phyloP scores from a whole-genome alignment of 2,329 filamentous ascomycete genomes.

The Fusarium mexicanum region DNA sequence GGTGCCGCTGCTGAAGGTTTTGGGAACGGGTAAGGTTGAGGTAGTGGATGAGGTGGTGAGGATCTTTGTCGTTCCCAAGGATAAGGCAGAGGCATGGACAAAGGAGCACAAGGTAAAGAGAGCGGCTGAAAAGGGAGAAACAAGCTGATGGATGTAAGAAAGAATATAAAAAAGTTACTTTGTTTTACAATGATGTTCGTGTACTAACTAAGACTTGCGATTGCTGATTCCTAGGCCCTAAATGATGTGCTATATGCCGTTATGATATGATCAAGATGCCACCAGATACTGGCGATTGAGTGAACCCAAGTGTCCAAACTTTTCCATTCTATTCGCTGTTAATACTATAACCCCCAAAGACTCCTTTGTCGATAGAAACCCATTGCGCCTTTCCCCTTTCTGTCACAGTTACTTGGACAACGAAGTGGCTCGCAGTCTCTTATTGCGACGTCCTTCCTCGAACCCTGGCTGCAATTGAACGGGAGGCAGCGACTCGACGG shows the following conservation, averaged over 20 bases:
- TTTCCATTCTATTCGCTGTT: constrained; percentile 34
- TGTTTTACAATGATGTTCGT: not conserved
- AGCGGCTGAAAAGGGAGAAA: constrained; percentile 55
- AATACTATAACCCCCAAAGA: constrained; percentile 25
- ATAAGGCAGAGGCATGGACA: constrained; percentile 78
- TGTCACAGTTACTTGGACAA: constrained; percentile 5
- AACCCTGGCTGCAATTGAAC: not conserved
- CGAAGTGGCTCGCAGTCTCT: constrained; percentile 35
- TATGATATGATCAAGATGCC: not conserved
- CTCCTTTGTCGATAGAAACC: not conserved
- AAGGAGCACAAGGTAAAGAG: constrained; percentile 84
- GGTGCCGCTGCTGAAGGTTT: constrained; percentile 76
- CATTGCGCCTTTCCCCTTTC: not conserved
- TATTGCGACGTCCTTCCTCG: constrained; percentile 32
- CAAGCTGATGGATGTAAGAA: not conserved
- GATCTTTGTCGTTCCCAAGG: constrained; percentile 83
- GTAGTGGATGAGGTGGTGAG: constrained; percentile 86
- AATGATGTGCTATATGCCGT: constrained; percentile 8
- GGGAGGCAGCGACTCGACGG: not conserved
- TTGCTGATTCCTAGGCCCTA: constrained; percentile 1
- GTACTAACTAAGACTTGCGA: constrained; percentile 15
- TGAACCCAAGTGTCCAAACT: constrained; percentile 14
- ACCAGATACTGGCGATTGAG: not conserved
- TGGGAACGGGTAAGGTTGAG: constrained; percentile 81
- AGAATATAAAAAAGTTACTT: constrained; percentile 5